Evolutionary conservation across 179 eudicot genomes (phyloP).

Genomic region (Beta lomatogona): DNA sequence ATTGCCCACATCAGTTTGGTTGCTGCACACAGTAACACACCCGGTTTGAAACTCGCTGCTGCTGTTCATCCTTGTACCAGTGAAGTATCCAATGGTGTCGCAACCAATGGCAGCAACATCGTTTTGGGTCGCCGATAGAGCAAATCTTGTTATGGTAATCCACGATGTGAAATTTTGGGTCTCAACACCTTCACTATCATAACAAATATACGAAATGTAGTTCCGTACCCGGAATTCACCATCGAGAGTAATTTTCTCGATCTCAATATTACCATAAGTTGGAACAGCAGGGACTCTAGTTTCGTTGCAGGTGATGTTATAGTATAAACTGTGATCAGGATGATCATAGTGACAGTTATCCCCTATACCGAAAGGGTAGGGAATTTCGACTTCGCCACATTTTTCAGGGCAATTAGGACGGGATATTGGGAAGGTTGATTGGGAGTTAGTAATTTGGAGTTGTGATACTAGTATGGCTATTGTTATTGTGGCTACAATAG

Average conservation of each 20-base stretch:
- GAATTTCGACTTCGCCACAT: constrained; percentile 25
- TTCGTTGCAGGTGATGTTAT: neutral
- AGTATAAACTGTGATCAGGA: neutral
- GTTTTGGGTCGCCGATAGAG: neutral
- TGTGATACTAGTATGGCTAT: no score
- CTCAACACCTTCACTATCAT: neutral
- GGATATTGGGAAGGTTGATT: neutral
- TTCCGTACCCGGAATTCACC: neutral
- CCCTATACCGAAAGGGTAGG: constrained; percentile 35
- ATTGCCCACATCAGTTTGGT: neutral
- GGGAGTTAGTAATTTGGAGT: no score
- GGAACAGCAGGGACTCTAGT: no score
- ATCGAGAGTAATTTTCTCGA: neutral
- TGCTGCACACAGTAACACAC: neutral
- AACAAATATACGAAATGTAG: neutral
- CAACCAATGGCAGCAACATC: neutral
- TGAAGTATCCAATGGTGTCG: neutral
- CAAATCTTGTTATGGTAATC: neutral
- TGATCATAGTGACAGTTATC: constrained; percentile 11
- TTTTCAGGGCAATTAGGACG: constrained; percentile 9
- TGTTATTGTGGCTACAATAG: neutral
- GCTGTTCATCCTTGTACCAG: neutral
- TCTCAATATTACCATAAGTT: neutral
- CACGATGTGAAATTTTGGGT: neutral
- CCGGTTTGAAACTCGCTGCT: neutral